Base-by-base conservation (phyloP, 1,139 yeast species). In the Yamadazyma taylorii region DNA sequence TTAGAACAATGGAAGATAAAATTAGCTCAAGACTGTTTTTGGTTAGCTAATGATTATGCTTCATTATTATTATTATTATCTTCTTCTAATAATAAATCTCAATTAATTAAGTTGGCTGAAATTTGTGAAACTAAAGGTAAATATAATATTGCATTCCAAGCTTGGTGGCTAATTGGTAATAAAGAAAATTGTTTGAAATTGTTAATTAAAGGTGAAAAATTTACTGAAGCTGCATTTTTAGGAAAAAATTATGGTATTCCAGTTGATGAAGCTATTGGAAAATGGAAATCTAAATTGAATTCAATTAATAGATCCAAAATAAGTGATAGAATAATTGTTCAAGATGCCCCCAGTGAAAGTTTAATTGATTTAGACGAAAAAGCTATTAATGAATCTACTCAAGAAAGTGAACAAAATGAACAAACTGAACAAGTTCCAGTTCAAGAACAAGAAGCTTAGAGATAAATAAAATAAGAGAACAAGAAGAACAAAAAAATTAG, bases 121-220 rank as follows among this genome's bases (percentile, higher is more conserved):
- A 65, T 66, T 37, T 90, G 96, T 37, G 80, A 76, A 51, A 64
- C 63, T 15, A 73, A 69, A 33, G 97, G 97, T 35, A 84, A 84
- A 59, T 87, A 81, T 62, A 92, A 92, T 58, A 73, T 92, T 45
- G 96, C 98, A 29, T 92, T 90, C 72, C 89, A 86, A 60, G 85
- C 96, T 16, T 80, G 82, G 62, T 92, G 97, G 97, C 71, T 81
- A 39, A 76, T 83, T 32, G 94, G 95, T 32, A 85, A 88, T 53
- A 70, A 79, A 32, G 65, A 69, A 17, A 72, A 73, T 34, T 85
- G 94, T 51, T 71, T 83, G 40, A 78, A 79, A 26, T 69, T 94
- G 48, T 74, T 92, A 52, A 69, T 76, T 39, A 73, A 77, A 56
- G 78, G 89, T 42, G 87, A 79, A 36, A 78, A 95, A 58, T 73